Percentiles rank a stretch among this genome's conserved stretches.
phyloP scores from a whole-genome alignment of 768 basidiomycete species.

The Mycena belliarum region DNA sequence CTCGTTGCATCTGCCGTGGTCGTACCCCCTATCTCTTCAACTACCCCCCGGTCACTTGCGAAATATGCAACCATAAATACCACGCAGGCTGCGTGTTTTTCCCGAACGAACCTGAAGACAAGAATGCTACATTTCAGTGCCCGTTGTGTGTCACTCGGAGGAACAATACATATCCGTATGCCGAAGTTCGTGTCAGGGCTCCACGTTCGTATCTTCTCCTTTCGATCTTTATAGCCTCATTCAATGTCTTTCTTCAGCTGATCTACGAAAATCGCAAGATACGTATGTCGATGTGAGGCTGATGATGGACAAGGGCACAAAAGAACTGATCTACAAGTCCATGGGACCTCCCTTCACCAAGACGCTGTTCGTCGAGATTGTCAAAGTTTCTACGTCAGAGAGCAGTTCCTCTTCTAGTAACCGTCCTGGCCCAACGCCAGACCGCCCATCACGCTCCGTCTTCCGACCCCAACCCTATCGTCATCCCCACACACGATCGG shows the following conservation, averaged over 20 bases:
- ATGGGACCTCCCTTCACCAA: slow-evolving; percentile 62
- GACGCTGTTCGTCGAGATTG: slow-evolving; percentile 75
- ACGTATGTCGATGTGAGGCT: slow-evolving; percentile 70
- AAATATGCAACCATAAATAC: slow-evolving; percentile 63
- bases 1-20: slow-evolving; percentile 81
- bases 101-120: slow-evolving; percentile 44
- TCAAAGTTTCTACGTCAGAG: slow-evolving; percentile 35
- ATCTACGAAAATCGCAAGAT: slow-evolving; percentile 52
- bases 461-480: slow-evolving; percentile 19
- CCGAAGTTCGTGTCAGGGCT: slow-evolving; percentile 74
- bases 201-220: slow-evolving; percentile 42
- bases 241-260: slow-evolving; percentile 25
- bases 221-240: slow-evolving; percentile 1
- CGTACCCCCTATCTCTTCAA: slow-evolving; percentile 59
- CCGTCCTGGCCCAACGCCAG: neutral
- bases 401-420: neutral
- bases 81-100: slow-evolving; percentile 80
- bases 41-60: slow-evolving; percentile 68
- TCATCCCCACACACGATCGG: slow-evolving; percentile 13
- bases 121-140: slow-evolving; percentile 55
- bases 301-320: slow-evolving; percentile 76
- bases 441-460: slow-evolving; percentile 8
- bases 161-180: slow-evolving; percentile 68
- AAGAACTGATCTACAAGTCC: slow-evolving; percentile 68
- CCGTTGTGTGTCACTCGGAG: slow-evolving; percentile 80